These are phyloP conservation scores for Allium sativum DNA, from an alignment of 106 monocot species.

Conservation along the genomic window DNA sequence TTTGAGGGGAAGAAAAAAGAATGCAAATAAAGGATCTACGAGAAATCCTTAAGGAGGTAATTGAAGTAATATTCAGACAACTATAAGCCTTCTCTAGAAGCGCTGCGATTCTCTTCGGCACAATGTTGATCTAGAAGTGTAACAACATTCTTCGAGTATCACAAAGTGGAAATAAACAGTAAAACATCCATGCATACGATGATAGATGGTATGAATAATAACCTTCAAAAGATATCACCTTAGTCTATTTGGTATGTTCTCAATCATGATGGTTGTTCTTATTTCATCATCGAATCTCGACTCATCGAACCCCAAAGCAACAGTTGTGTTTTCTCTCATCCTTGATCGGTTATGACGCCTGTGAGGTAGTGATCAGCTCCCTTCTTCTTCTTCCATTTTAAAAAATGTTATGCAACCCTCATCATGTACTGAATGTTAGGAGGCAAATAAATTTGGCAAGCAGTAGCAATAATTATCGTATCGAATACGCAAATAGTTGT, in stretches of 20 bases:
- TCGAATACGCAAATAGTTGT: no score
- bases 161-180: not conserved
- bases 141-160: constrained; percentile 28
- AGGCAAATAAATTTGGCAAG: no score
- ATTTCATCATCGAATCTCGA: not conserved
- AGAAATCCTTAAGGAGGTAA: no score
- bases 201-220: not conserved
- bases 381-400: no score
- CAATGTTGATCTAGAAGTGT: constrained; percentile 36
- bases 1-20: not conserved
- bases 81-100: not conserved
- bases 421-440: no score
- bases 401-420: no score
- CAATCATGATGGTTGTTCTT: constrained; percentile 37
- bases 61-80: constrained; percentile 28
- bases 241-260: constrained; percentile 42
- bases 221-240: constrained; percentile 2
- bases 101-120: constrained; percentile 20
- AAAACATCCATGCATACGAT: not conserved
- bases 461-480: no score
- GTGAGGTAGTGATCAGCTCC: no score
- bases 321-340: not conserved
- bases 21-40: no score
- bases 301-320: constrained; percentile 14
- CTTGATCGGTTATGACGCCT: not conserved